Percentiles rank a stretch among this genome's conserved stretches.
Conservation (phyloP, 148 eudicot genomes). For the Persicaria tinctoria region DNA sequence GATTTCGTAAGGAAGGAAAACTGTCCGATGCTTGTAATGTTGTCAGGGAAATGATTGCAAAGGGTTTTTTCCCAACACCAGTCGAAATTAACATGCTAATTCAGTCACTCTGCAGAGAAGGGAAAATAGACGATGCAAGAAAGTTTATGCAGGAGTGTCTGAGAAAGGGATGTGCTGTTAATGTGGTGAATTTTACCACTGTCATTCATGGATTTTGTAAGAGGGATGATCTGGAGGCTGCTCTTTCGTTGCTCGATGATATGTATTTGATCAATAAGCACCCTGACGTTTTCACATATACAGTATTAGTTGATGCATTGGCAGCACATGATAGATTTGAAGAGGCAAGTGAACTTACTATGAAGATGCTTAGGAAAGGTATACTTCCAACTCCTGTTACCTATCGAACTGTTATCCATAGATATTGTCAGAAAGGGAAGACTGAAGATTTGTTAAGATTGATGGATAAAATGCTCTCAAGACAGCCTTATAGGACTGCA, state of each 20-base stretch:
- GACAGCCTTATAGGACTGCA: constrained; percentile 22
- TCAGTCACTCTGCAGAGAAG: constrained; percentile 33
- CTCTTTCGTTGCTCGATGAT: constrained; percentile 37
- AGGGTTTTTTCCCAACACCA: constrained; percentile 32
- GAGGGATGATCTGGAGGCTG: constrained; percentile 25
- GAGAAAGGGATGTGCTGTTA: constrained; percentile 31
- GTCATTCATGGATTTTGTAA: constrained; percentile 37
- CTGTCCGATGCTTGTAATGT: constrained; percentile 26
- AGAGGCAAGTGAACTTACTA: constrained; percentile 27
- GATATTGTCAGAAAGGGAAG: constrained; percentile 29
- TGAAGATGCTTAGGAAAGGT: constrained; percentile 32
- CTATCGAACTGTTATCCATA: constrained; percentile 25
- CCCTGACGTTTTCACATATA: constrained; percentile 34
- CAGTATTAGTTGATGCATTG: constrained; percentile 24
- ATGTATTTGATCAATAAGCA: constrained; percentile 30
- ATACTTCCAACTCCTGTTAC: constrained; percentile 32
- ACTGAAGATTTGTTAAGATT: constrained; percentile 30
- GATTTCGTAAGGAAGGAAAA: constrained; percentile 33
- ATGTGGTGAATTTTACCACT: constrained; percentile 30
- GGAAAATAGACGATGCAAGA: constrained; percentile 28
- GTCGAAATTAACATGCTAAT: constrained; percentile 33
- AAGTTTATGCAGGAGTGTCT: constrained; percentile 36
- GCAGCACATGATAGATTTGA: constrained; percentile 27
- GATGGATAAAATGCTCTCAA: constrained; percentile 23
- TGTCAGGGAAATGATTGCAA: constrained; percentile 26